Evolutionary conservation across 805 yeast genomes (phyloP).

Genomic region (Yamadazyma akitaensis): DNA sequence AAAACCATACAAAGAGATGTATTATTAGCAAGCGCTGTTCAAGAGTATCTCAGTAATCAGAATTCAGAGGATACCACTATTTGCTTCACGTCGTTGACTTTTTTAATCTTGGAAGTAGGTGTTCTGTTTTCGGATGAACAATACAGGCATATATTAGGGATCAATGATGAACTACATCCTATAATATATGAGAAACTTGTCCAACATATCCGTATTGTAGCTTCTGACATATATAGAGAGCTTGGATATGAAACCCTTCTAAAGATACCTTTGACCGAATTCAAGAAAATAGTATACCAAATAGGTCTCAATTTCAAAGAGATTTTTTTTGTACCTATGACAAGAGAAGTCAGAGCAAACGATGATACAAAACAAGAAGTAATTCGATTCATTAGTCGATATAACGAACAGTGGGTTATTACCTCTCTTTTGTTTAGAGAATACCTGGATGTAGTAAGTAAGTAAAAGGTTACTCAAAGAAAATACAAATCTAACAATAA

Average conservation of each 20-base stretch:
- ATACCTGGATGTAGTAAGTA: constrained; percentile 1
- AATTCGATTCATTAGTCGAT: constrained; percentile 20
- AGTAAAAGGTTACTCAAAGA: neutral
- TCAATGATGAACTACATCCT: constrained; percentile 1
- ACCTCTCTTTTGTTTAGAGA: constrained; percentile 19
- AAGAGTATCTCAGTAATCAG: constrained; percentile 3
- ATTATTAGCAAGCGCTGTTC: constrained; percentile 2
- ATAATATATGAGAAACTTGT: constrained; percentile 3
- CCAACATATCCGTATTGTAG: neutral
- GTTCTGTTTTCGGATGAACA: constrained; percentile 12
- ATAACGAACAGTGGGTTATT: constrained; percentile 28
- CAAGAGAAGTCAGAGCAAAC: neutral
- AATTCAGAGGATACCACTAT: neutral
- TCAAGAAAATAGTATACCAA: constrained; percentile 21
- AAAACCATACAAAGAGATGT: constrained; percentile 5
- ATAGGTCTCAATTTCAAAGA: constrained; percentile 22
- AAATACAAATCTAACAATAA: neutral
- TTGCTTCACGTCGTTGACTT: constrained; percentile 11
- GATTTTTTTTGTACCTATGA: constrained; percentile 23
- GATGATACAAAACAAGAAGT: neutral
- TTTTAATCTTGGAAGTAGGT: constrained; percentile 12
- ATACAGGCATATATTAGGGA: constrained; percentile 12
- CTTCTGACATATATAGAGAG: constrained; percentile 2
- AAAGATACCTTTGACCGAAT: constrained; percentile 24
- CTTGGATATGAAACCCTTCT: constrained; percentile 5